Conservation (phyloP, 139 green algal genomes). For the Edaphochlamys debaryana region DNA sequence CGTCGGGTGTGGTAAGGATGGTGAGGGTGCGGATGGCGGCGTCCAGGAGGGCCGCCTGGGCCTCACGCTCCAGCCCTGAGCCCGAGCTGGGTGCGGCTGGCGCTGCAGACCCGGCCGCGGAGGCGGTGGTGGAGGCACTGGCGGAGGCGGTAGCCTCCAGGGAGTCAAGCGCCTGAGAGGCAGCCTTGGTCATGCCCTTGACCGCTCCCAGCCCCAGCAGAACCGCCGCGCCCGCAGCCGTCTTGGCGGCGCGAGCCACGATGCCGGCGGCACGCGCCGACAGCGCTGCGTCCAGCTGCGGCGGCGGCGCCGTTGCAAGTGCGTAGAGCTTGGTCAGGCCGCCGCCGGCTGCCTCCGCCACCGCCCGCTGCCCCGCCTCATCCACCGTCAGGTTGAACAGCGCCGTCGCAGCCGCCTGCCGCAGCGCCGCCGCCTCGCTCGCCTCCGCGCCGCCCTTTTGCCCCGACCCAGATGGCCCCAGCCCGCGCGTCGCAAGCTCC, state of each 20-base stretch:
- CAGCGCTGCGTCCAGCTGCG: background rate
- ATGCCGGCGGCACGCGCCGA: conserved; percentile 27
- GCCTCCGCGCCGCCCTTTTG: conserved; percentile 18
- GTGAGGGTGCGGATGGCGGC: conserved; percentile 42
- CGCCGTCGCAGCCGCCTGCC: conserved; percentile 34
- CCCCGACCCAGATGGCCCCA: too few species aligned
- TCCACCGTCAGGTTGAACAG: conserved; percentile 61
- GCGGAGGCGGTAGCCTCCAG: background rate
- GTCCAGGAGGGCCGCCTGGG: conserved; percentile 21
- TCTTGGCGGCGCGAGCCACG: conserved; percentile 25
- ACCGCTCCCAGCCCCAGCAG: conserved; percentile 28
- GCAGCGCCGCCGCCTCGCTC: background rate
- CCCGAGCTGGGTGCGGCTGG: too few species aligned
- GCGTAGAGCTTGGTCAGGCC: background rate
- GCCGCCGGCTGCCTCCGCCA: conserved; percentile 8
- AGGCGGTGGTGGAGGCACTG: background rate
- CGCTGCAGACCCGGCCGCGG: background rate
- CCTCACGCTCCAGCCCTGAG: background rate
- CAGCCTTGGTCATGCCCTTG: background rate
- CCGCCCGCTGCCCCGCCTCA: conserved; percentile 37
- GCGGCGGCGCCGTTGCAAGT: background rate
- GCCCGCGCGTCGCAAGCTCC: too few species aligned
- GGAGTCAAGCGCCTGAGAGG: background rate
- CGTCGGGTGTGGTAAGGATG: conserved; percentile 25
- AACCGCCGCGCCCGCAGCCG: background rate